Base-by-base conservation (phyloP, 805 yeast genomes). In the Debaryomyces maramus region DNA sequence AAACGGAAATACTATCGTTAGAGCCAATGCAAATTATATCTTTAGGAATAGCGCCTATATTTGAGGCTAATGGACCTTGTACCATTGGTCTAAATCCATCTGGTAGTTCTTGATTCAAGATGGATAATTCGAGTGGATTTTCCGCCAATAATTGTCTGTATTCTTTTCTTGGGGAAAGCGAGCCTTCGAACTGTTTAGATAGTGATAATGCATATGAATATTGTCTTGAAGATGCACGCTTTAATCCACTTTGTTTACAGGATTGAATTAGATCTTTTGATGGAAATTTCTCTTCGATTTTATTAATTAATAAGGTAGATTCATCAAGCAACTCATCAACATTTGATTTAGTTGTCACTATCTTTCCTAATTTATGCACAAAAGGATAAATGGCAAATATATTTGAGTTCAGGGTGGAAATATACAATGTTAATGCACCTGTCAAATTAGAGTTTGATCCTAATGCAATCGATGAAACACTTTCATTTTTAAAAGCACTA, bases 301-400 rank as follows among this genome's bases (percentile, higher is more conserved):
- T 21, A 13, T 38, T 38, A 13, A 51, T 33, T 19, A 43, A 28
- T 17, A 15, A 18, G 13, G 38, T 9, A 13, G 37, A 31, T 27
- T 51, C 57, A 14, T 45, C 44, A 20, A 47, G 21, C 4, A 53
- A 48, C 2, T 41, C 40, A 10, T 44, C 44, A n/a, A 57, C 37
- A 7, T 42, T 44, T 6, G 35, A 37, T 22, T 40, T 36, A 3
- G 56, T 45, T 2, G 55, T 41, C n/a, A 50, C 53, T 11, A 61
- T 38, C 10, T 32, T 43, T 0, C 55, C 46, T 11, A 23, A 35
- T 14, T 41, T 40, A 28, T 46, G 41, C 2, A 55, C 29, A 38
- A 60, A 61, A 5, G 70, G 71, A 39, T 50, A 63, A 14, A 63
- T 44, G 2, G 63, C 57, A 42, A 46, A 61, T 1, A 63, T 36